Percentiles rank a stretch among this genome's conserved stretches.
Evolutionary conservation across 495 filamentous ascomycete species (phyloP).

Genomic region (Penicillium canariense): DNA sequence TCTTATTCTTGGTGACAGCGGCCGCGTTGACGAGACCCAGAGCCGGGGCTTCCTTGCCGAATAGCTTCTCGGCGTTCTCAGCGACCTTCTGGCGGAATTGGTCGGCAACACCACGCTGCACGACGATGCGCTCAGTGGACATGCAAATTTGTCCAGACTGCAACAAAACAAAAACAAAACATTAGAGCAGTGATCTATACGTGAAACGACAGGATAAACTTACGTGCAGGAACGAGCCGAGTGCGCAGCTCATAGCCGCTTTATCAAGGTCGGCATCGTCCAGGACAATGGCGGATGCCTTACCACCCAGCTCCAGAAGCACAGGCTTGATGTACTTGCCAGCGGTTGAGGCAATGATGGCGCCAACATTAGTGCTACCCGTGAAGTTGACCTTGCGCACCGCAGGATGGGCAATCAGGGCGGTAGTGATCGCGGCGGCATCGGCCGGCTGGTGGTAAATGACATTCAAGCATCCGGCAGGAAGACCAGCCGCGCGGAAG

Average conservation of each 20-base stretch:
- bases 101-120: conserved; percentile 65
- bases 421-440: conserved; percentile 53
- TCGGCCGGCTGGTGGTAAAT: conserved; percentile 52
- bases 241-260: conserved; percentile 50
- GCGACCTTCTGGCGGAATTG: conserved; percentile 62
- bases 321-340: conserved; percentile 57
- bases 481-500: conserved; percentile 72
- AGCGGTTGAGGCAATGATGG: conserved; percentile 54
- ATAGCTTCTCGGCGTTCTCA: conserved; percentile 42
- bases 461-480: conserved; percentile 56
- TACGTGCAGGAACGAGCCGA: conserved; percentile 55
- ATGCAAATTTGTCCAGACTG: conserved; percentile 85
- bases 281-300: conserved; percentile 57
- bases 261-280: conserved; percentile 58
- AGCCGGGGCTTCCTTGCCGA: conserved; percentile 48
- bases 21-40: conserved; percentile 59
- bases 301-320: conserved; percentile 62
- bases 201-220: conserved; percentile 5
- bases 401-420: conserved; percentile 53
- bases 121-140: conserved; percentile 84
- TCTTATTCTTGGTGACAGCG: conserved; percentile 65
- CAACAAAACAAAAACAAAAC: background rate
- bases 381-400: conserved; percentile 65
- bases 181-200: background rate
- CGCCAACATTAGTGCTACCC: conserved; percentile 54